Evolutionary conservation across 257 asterid species (phyloP).

Genomic region (Ophiorrhiza pumila): DNA sequence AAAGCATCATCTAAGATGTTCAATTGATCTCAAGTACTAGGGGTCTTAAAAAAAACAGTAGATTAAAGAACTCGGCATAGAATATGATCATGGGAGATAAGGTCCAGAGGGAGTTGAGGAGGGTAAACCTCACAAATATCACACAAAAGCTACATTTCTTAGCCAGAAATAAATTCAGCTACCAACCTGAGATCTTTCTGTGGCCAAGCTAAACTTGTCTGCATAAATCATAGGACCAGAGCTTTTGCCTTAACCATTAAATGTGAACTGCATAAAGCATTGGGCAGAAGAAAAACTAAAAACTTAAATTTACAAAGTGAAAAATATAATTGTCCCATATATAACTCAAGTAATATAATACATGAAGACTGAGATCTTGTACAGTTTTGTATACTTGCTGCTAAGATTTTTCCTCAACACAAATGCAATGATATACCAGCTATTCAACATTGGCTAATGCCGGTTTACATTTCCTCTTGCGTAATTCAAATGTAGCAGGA

Average conservation of each 20-base stretch:
- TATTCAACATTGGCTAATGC: background rate
- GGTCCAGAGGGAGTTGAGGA: background rate
- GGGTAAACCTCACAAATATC: background rate
- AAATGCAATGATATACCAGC: background rate
- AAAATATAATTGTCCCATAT: background rate
- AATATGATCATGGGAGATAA: background rate
- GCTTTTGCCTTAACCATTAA: background rate
- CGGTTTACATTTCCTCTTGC: background rate
- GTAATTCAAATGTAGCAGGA: background rate
- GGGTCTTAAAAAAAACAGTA: background rate
- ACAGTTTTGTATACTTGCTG: background rate
- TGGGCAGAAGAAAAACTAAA: background rate
- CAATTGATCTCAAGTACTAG: background rate
- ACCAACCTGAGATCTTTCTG: background rate
- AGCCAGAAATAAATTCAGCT: background rate
- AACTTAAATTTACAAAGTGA: background rate
- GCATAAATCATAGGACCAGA: background rate
- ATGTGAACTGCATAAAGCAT: background rate
- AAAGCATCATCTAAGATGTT: background rate
- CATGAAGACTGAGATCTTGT: background rate
- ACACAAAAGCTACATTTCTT: background rate
- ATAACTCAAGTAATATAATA: background rate
- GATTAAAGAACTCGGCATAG: background rate
- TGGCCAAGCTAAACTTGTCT: background rate
- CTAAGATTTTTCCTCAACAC: background rate